Evolutionary conservation across 305 asterid species (phyloP).

Genomic region (Fraxinus xanthoxyloides): DNA sequence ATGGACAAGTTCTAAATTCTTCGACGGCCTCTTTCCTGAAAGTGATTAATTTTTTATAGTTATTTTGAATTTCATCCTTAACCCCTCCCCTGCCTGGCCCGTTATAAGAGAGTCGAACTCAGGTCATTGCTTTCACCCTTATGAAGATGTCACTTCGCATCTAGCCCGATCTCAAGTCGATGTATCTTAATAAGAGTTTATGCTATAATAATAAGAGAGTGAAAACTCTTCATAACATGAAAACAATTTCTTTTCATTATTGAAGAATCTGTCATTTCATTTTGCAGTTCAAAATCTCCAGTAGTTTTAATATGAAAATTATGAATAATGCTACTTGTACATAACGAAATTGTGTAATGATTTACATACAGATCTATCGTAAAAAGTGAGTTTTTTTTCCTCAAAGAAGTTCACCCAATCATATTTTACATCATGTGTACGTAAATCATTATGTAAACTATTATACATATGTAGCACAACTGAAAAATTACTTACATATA

Average conservation of each 20-base stretch:
- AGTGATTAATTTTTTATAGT: neutral
- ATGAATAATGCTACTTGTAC: no score
- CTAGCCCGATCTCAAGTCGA: neutral
- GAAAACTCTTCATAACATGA: neutral
- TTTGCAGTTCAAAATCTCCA: neutral
- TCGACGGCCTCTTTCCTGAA: neutral
- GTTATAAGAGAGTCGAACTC: neutral
- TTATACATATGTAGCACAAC: no score
- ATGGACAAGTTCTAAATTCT: neutral
- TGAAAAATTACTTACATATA: neutral
- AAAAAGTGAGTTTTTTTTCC: no score
- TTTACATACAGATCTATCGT: no score
- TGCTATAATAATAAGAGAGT: neutral
- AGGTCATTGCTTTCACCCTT: neutral
- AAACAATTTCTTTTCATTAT: neutral
- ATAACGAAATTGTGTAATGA: no score
- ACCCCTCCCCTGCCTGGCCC: neutral
- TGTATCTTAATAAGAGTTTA: neutral
- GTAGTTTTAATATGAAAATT: neutral
- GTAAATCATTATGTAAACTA: no score
- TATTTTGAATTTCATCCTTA: neutral
- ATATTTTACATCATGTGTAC: no score
- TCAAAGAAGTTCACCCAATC: no score
- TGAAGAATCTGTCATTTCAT: neutral
- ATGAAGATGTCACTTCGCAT: neutral